These are phyloP conservation scores for Chalciporus pseudorubinellus DNA, from an alignment of 768 basidiomycete species.

Conservation along the genomic window DNA sequence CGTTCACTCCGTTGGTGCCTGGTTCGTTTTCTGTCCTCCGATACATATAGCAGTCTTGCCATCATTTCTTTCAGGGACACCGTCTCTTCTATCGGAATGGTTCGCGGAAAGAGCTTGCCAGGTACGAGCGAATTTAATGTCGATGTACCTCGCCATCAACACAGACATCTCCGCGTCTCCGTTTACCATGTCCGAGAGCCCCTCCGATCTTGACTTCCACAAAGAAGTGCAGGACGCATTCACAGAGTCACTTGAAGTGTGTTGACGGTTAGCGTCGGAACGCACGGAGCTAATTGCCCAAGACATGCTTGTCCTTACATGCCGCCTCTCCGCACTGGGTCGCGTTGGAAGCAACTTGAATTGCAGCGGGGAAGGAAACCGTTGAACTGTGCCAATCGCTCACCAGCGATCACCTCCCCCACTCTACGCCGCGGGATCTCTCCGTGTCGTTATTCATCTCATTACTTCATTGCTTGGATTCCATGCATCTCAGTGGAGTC, in stretches of 20 bases:
- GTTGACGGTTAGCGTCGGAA: background rate
- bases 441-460: too few species aligned
- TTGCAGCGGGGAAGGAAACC: too few species aligned
- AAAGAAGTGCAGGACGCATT: background rate
- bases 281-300: background rate
- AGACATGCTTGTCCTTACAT: background rate
- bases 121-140: slow-evolving; percentile 12
- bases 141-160: slow-evolving; percentile 13
- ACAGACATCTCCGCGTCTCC: too few species aligned
- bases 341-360: background rate
- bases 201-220: background rate
- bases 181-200: background rate
- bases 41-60: too few species aligned
- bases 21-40: slow-evolving; percentile 16
- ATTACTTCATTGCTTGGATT: too few species aligned
- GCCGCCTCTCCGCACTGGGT: background rate
- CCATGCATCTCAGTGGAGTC: too few species aligned
- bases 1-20: slow-evolving; percentile 32
- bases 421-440: too few species aligned
- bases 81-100: slow-evolving; percentile 33
- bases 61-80: slow-evolving; percentile 28
- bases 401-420: too few species aligned
- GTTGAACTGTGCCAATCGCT: background rate
- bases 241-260: background rate
- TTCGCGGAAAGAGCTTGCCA: slow-evolving; percentile 14